Base-by-base conservation (phyloP, 257 asterid species). In the Solanum acaule region DNA sequence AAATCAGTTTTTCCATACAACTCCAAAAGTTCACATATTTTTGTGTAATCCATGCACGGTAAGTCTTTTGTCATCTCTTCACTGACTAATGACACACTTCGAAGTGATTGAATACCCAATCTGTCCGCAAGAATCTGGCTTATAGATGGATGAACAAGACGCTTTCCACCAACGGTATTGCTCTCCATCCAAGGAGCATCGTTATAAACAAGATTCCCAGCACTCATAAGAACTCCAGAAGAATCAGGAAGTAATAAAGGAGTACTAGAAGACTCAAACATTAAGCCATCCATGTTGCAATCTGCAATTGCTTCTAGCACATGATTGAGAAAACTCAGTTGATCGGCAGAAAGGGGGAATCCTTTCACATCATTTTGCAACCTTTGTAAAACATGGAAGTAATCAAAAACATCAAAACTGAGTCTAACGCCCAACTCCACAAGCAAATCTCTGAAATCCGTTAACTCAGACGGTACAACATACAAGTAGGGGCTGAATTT, bases 141-240 rank as follows among this genome's bases (percentile, higher is more conserved):
- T 88, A 95, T 91, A 40, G 94, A 92, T 76, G 97, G 93, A 92
- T 95, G 99, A 77, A 94, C 95, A 90, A 95, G 91, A 34, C 92
- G 98, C 90, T 94, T 95, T 88, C 99, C 98, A 86, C 90, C 94
- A 91, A 92, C 86, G 38, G 92, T 89, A 89, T 86, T 90, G 90
- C 88, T 89, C 90, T 96, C 98, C 92, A 96, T 93, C 99, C 99
- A 96, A 67, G 98, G 98, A 56, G 98, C 99, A 91, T 96, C 99
- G 88, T 96, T 95, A 88, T 95, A 96, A 89, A 96, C 98, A 89
- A 96, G 94, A 91, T 95, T 91, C 56, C 92, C 95, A 16, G 96
- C 94, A 92, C 87, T 87, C 89, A 87, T 84, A 84, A 96, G 98
- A 91, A 95, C 95, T 76, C 98, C 98, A 90, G 95, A 93, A 91